Base-by-base conservation (phyloP, 108 stramenopile genomes). In the Pseudonitzschia multiseries region DNA sequence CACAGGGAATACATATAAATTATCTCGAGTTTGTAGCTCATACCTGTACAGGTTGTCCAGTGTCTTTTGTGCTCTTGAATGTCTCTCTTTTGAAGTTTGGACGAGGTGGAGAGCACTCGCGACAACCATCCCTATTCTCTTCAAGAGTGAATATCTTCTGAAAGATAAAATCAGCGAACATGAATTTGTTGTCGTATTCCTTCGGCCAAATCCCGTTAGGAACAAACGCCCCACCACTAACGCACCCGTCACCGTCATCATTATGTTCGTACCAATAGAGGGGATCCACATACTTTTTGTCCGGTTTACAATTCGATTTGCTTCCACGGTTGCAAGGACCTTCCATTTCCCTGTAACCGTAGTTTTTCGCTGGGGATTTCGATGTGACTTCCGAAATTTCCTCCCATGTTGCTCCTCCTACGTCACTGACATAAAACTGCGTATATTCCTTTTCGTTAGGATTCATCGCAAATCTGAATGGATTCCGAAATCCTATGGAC, bases 321-420 rank as follows among this genome's bases (percentile, higher is more conserved):
- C 46, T 61, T 17, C 40, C 53, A 22, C 20, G 33, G 15, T 66
- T 43, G 46, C 79, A 80, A 1, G 79, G 79, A 12, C 79, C 79
- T 52, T 80, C 79, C 57, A 57, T 54, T 4, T 31, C 33, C 17
- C 66, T 70, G 33, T 51, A 80, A 10, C 79, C 79, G 43, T 75
- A 80, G 41, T 80, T 72, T 27, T 31, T 57, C 15, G 60, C 74
- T 43, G 67, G 44, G 1, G 29, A 36, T 31, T 68, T 51, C 4
- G 64, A 44, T n/a, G 73, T 74, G 32, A 52, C 53, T 61, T 70
- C 73, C 31, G 31, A 71, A 52, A 76, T 69, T 67, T 72, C 71
- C 66, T 80, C 79, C 79, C 79, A 80, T 36, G 36, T 68, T 22
- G 75, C 52, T 46, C 56, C 75, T 12, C 79, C 75, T 8, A 80